Evolutionary conservation across 768 basidiomycete species (phyloP), one percentile per base, ranked within the genome.

Genomic region (Leucosporidium creatinivorum): DNA sequence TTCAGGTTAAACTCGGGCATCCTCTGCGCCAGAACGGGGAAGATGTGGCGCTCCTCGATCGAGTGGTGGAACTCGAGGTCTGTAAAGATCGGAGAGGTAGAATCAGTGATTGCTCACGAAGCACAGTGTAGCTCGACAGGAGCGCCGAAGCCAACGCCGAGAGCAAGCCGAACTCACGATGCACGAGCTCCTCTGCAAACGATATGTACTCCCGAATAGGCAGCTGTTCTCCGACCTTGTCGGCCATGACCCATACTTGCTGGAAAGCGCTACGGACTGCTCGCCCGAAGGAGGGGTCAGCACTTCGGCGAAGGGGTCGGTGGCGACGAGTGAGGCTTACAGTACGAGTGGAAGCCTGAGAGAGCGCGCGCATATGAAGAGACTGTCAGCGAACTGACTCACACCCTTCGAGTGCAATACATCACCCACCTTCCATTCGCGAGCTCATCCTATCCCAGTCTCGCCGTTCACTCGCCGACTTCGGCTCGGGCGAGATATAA

Each of bases 201-300:
- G 33, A n/a, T 44, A 63, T 51, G 52, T 65, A 71, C 19, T 68
- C 70, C 8, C 23, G 25, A 0, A 68, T 44, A 2, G 63, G 15
- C 15, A 67, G 61, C 39, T 31, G 52, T 78, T 94, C 91, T 56
- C 85, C 81, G 76, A 91, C 93, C 30, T 87, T 84, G 81, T 96
- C 97, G n/a, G 84, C 84, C 10, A 85, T 88, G 19, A 82, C 79
- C 31, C 86, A 84, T 28, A 97, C 80, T 26, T 81, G 82, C 58
- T 85, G 84, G 65, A 87, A 71, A 4, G 66, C 47, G 13, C 39
- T 44, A 44, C 51, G 33, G 23, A 4, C 70, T n/a, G 63, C 63
- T 57, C 59, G 58, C 8, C 5, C 33, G 33, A 33, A 47, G n/a
- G 12, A 10, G 31, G 12, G 31, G 36, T 25, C 39, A 15, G 25